phyloP scores from a whole-genome alignment of 139 green algal species.

The Chlorella vulgaris region DNA sequence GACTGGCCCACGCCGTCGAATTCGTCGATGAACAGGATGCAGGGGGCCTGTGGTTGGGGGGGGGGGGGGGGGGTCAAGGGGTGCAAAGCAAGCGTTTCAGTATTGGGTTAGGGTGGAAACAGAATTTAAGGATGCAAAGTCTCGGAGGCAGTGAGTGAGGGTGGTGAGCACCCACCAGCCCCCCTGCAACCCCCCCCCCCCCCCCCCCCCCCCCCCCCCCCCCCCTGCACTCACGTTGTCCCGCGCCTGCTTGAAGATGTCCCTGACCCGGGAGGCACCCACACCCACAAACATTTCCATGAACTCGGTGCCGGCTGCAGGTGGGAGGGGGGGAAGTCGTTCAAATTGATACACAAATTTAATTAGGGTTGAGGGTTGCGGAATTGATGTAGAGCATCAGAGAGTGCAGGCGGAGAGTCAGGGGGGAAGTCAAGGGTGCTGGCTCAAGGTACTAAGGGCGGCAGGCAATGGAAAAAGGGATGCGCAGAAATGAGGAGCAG shows the following conservation, averaged over 20 bases:
- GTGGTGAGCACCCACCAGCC: too few species aligned
- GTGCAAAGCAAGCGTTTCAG: neutral
- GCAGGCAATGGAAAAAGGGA: too few species aligned
- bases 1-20: slow-evolving; percentile 97
- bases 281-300: slow-evolving; percentile 81
- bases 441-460: too few species aligned
- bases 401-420: too few species aligned
- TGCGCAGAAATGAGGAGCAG: too few species aligned
- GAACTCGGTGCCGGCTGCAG: slow-evolving; percentile 77
- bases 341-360: neutral
- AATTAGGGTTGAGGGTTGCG: neutral
- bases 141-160: too few species aligned
- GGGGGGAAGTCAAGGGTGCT: too few species aligned
- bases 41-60: neutral
- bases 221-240: slow-evolving; percentile 75
- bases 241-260: slow-evolving; percentile 94
- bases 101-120: too few species aligned
- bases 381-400: neutral
- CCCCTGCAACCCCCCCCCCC: too few species aligned
- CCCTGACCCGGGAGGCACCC: slow-evolving; percentile 76
- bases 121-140: too few species aligned
- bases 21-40: slow-evolving; percentile 75
- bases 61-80: neutral
- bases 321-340: neutral
- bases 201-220: too few species aligned